A percentile compares a stretch with the other conserved stretches of the same genome.
These are phyloP conservation scores for Xylaria telfairii DNA, from an alignment of 495 filamentous ascomycete species.

Conservation along the genomic window DNA sequence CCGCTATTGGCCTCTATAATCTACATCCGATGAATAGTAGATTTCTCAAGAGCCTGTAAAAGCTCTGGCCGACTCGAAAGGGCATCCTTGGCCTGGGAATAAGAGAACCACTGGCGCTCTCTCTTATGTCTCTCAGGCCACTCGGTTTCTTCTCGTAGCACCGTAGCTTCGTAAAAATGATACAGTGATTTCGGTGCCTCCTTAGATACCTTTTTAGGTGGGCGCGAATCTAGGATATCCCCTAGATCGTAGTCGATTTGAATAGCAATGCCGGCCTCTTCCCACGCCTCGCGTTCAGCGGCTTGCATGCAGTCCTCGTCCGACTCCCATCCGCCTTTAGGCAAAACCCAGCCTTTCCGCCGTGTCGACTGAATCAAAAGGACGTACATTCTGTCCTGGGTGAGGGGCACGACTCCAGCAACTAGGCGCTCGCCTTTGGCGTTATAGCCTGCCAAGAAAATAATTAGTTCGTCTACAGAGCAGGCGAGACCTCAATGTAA, in stretches of 20 bases:
- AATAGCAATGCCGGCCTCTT: constrained; percentile 91
- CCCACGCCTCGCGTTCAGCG: constrained; percentile 86
- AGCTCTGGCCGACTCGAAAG: constrained; percentile 85
- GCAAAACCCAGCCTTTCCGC: constrained; percentile 89
- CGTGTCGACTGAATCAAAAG: constrained; percentile 91
- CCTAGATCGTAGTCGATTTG: constrained; percentile 83
- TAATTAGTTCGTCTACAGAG: constrained; percentile 48
- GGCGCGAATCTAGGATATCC: constrained; percentile 77
- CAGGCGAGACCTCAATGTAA: constrained; percentile 33
- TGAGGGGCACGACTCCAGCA: constrained; percentile 85
- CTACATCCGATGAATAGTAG: constrained; percentile 64
- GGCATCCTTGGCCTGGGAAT: constrained; percentile 75
- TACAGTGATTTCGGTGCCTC: constrained; percentile 78
- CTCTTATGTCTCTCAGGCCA: constrained; percentile 97
- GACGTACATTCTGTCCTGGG: constrained; percentile 71
- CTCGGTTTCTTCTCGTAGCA: constrained; percentile 78
- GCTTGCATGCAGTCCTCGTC: constrained; percentile 75
- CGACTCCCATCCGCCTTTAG: constrained; percentile 96
- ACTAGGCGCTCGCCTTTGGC: constrained; percentile 92
- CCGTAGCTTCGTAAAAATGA: constrained; percentile 86
- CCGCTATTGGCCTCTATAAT: constrained; percentile 11
- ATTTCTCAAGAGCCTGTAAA: constrained; percentile 81
- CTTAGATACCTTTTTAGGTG: constrained; percentile 63
- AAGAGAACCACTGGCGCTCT: constrained; percentile 86
- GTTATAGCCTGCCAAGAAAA: constrained; percentile 75